Evolutionary conservation across 305 asterid species (phyloP), one percentile per base, ranked within the genome.

Genomic region (Fraxinus paxiana): DNA sequence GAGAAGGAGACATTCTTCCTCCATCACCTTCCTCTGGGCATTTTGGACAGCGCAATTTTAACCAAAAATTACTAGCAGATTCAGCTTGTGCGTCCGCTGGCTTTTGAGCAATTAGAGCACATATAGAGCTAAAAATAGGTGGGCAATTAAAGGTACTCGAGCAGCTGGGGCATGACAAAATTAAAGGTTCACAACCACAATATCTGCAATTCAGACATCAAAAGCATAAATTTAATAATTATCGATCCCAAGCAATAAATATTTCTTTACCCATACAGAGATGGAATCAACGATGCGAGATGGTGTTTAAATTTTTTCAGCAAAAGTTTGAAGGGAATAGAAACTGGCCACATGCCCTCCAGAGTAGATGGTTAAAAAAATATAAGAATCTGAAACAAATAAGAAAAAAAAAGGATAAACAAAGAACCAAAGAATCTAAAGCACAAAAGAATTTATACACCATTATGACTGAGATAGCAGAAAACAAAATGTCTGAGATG

Each of bases 111-210:
- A 88, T 80, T 81, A 79, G 81, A 70, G 91, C 88, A 83, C 91
- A 89, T 81, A 94, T 80, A 48, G 93, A 90, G 87, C 90, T 90
- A 78, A 91, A 82, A 80, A 95, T 82, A 51, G 98, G 86, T 24
- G 93, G 88, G 84, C 98, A 94, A 69, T 86, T 87, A 33, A 94
- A 88, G 85, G 91, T 86, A 72, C 80, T 82, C 9, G 91, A 91
- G 91, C 98, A 96, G 89, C 92, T 87, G 56, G 98, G 98, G 90
- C 99, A 96, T 75, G 97, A 81, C 87, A 96, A 86, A 80, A 87
- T 87, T 83, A 96, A 87, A 77, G 98, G 94, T 80, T 91, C 92
- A 79, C 98, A 96, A 59, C 96, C 98, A 63, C 80, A 90, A 82
- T 92, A 96, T 83, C 99, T 96, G 96, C 92, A 89, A 70, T 78